Evolutionary conservation across 139 green algal genomes (phyloP).

Genomic region (Micractinium sp.): DNA sequence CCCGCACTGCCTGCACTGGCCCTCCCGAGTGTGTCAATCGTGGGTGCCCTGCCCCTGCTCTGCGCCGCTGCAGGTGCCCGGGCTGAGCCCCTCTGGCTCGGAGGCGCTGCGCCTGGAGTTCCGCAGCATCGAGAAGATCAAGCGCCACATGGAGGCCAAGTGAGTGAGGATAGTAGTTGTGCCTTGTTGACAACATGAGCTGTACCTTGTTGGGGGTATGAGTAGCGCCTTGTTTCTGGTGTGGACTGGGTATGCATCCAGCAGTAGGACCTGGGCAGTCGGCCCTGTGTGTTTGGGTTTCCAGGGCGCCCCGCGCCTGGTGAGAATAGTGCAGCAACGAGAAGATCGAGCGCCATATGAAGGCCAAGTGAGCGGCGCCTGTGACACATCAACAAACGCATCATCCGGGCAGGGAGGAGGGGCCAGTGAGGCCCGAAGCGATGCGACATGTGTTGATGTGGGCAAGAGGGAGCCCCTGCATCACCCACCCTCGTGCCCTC

Average conservation of each 20-base stretch:
- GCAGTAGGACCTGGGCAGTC: too few species aligned
- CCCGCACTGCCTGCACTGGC: too few species aligned
- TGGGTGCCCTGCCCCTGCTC: not conserved
- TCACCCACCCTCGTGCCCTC: not conserved
- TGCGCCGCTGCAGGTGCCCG: not conserved
- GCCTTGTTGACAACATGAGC: not conserved
- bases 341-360: not conserved
- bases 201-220: too few species aligned
- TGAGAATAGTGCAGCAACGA: not conserved
- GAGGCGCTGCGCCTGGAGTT: conserved; percentile 5
- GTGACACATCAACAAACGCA: too few species aligned
- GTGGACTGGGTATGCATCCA: too few species aligned
- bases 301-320: too few species aligned
- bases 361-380: not conserved
- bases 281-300: too few species aligned
- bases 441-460: not conserved
- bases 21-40: not conserved
- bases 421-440: too few species aligned
- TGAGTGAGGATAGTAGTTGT: not conserved
- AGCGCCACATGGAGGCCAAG: not conserved
- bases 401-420: too few species aligned
- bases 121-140: not conserved
- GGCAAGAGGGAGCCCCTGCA: not conserved
- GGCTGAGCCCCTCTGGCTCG: not conserved
- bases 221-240: too few species aligned